Evolutionary conservation across 805 yeast genomes (phyloP).

Genomic region (Millerozyma acaciae): DNA sequence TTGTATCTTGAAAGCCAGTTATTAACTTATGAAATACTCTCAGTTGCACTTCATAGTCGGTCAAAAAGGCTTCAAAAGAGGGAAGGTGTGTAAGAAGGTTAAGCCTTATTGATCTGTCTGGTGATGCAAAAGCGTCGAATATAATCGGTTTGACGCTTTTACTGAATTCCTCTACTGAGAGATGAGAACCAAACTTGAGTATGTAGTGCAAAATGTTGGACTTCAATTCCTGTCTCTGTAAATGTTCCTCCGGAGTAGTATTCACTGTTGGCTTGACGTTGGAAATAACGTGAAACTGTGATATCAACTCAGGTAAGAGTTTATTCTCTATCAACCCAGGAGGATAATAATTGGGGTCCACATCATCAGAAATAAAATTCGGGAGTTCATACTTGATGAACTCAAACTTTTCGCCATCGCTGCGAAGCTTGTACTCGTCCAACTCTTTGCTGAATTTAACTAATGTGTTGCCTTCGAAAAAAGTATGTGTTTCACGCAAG

Average conservation of each 20-base stretch:
- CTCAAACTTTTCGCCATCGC: slow-evolving; percentile 49
- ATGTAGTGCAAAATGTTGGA: slow-evolving; percentile 39
- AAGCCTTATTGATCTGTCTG: slow-evolving; percentile 76
- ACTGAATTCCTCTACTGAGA: slow-evolving; percentile 32
- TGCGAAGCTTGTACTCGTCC: slow-evolving; percentile 52
- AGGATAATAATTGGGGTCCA: slow-evolving; percentile 30
- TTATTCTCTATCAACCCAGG: slow-evolving; percentile 53
- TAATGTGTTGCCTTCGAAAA: slow-evolving; percentile 40
- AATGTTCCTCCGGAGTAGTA: slow-evolving; percentile 25
- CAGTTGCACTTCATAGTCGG: slow-evolving; percentile 61
- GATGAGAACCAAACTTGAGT: slow-evolving; percentile 30
- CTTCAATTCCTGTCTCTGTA: slow-evolving; percentile 34
- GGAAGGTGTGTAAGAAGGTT: slow-evolving; percentile 65
- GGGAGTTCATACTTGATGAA: slow-evolving; percentile 33
- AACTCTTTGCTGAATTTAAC: slow-evolving; percentile 51
- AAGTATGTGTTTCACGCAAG: slow-evolving; percentile 18
- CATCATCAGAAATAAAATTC: slow-evolving; percentile 16
- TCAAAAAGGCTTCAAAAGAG: slow-evolving; percentile 44
- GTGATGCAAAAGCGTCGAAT: slow-evolving; percentile 55
- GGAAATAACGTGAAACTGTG: slow-evolving; percentile 35
- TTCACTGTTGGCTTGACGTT: slow-evolving; percentile 23
- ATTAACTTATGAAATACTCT: slow-evolving; percentile 63
- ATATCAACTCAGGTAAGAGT: slow-evolving; percentile 67
- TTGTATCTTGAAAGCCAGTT: slow-evolving; percentile 86
- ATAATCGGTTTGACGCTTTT: slow-evolving; percentile 55